Percentiles rank a stretch among this genome's conserved stretches.
Conservation (phyloP, 1,139 yeast genomes). For the Pichia sp. region DNA sequence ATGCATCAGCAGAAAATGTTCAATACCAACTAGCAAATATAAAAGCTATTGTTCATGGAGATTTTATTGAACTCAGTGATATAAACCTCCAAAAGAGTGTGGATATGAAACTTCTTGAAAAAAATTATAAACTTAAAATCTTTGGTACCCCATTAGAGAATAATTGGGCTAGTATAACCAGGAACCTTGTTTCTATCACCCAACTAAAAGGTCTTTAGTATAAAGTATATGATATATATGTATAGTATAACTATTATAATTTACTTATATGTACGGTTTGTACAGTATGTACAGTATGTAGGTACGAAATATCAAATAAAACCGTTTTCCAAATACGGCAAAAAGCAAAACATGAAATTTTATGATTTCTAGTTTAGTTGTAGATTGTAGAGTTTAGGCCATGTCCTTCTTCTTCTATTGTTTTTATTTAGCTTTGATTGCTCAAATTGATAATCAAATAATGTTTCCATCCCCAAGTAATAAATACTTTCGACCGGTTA, state of each 20-base stretch:
- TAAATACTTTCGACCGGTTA: slow-evolving; percentile 1
- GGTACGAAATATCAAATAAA: no score
- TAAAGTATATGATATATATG: no score
- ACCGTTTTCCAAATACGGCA: no score
- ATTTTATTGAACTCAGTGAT: slow-evolving; percentile 31
- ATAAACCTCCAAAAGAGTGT: slow-evolving; percentile 27
- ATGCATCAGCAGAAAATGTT: slow-evolving; percentile 9
- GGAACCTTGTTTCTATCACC: slow-evolving; percentile 22
- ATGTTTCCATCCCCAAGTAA: background rate
- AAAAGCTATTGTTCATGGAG: slow-evolving; percentile 29
- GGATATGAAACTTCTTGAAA: slow-evolving; percentile 32
- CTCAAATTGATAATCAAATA: background rate
- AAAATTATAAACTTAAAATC: slow-evolving; percentile 23
- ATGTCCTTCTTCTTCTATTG: background rate
- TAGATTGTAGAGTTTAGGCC: background rate
- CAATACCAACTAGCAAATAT: slow-evolving; percentile 13
- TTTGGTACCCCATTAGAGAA: slow-evolving; percentile 33
- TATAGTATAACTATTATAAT: no score
- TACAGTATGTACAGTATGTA: no score
- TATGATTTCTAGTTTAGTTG: no score
- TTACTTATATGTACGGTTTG: no score
- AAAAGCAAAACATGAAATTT: no score
- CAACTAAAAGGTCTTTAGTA: slow-evolving; percentile 25
- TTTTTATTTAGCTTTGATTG: no score
- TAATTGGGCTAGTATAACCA: slow-evolving; percentile 18